A percentile compares a stretch with the other conserved stretches of the same genome.
Conservation (phyloP, 345 rosid species). For the Orychophragmus violaceus region DNA sequence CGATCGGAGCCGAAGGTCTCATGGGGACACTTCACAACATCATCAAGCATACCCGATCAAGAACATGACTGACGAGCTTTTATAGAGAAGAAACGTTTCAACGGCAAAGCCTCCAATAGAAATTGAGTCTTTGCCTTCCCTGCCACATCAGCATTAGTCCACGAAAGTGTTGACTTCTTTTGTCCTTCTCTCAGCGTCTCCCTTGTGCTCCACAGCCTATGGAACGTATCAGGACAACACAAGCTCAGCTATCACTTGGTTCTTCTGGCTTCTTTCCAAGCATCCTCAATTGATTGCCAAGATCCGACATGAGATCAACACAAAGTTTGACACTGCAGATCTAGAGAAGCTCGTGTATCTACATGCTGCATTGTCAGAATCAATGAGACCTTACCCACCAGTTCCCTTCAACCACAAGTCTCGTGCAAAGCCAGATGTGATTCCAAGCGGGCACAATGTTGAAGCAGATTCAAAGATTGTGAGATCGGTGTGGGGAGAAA, state of each 20-base stretch:
- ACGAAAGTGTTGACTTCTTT: too few species aligned
- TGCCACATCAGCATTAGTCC: too few species aligned
- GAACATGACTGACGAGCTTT: too few species aligned
- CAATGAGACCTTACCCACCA: conserved; percentile 33
- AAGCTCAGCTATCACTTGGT: conserved; percentile 33
- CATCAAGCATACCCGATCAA: too few species aligned
- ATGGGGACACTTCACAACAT: too few species aligned
- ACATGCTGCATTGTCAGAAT: conserved; percentile 19
- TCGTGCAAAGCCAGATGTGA: neutral
- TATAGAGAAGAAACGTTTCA: too few species aligned
- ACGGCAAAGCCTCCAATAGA: too few species aligned
- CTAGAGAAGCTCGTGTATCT: conserved; percentile 35
- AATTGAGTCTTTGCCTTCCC: too few species aligned
- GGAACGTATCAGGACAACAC: too few species aligned
- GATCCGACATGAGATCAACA: neutral
- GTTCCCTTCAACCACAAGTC: conserved; percentile 14
- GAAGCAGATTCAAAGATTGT: neutral
- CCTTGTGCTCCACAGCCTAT: too few species aligned
- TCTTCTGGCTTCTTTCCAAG: conserved; percentile 35
- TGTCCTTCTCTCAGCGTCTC: too few species aligned
- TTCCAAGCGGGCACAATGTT: conserved; percentile 36
- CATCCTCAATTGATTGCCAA: conserved; percentile 19
- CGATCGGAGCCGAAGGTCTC: too few species aligned
- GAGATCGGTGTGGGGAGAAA: conserved; percentile 38
- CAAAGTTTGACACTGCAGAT: conserved; percentile 13